These are phyloP conservation scores for Exophiala sp. DNA, from an alignment of 2,329 filamentous ascomycete species.

Conservation along the genomic window DNA sequence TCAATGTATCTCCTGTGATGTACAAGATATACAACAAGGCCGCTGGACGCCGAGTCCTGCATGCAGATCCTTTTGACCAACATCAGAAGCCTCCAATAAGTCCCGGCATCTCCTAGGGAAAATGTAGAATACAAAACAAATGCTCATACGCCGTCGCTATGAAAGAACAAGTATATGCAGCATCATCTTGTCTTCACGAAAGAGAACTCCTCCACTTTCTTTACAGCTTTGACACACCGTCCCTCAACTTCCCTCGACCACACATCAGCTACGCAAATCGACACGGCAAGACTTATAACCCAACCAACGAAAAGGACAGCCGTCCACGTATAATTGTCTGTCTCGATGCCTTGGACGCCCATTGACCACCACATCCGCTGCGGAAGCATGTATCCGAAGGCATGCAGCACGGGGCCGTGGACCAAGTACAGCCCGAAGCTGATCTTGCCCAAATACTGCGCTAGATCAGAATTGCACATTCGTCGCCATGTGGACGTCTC, in stretches of 20 bases:
- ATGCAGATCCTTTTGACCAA: too few species aligned
- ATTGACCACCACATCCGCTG: slow-evolving; percentile 34
- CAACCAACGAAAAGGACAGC: slow-evolving; percentile 41
- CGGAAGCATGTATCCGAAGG: slow-evolving; percentile 40
- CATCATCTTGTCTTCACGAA: slow-evolving; percentile 19
- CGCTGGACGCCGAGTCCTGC: too few species aligned
- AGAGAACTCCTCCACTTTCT: slow-evolving; percentile 24
- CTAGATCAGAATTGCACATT: slow-evolving; percentile 40
- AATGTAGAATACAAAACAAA: too few species aligned
- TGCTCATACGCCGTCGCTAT: background rate
- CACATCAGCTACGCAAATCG: slow-evolving; percentile 57
- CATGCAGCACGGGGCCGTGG: slow-evolving; percentile 44
- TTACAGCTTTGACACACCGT: slow-evolving; percentile 25
- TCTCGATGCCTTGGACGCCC: slow-evolving; percentile 35
- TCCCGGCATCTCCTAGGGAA: too few species aligned
- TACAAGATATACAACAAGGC: too few species aligned
- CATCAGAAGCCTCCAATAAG: too few species aligned
- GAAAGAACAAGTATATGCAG: background rate
- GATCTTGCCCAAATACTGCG: slow-evolving; percentile 47
- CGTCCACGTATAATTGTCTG: slow-evolving; percentile 35
- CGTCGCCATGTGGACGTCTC: slow-evolving; percentile 35
- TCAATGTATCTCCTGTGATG: too few species aligned
- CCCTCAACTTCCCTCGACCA: slow-evolving; percentile 34
- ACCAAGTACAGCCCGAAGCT: slow-evolving; percentile 49
- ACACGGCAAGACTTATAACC: slow-evolving; percentile 38